A percentile compares a stretch with the other conserved stretches of the same genome.
phyloP scores from a whole-genome alignment of 2,329 filamentous ascomycete genomes.

The Stachybotrys chlorohalonatus region DNA sequence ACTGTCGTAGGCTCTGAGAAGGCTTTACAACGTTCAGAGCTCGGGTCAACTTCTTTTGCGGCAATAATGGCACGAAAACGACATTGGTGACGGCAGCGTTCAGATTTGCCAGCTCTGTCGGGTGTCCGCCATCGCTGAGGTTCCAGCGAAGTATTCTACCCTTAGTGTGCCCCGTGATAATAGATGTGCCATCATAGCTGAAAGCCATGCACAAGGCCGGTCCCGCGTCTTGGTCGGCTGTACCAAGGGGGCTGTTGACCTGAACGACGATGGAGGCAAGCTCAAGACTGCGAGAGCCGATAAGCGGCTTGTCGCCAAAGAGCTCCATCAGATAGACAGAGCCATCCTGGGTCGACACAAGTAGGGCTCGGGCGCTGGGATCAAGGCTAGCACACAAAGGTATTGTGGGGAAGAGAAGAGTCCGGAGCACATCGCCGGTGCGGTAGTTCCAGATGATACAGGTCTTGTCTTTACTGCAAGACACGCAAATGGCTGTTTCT shows the following conservation, averaged over 20 bases:
- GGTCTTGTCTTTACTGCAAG: constrained; percentile 76
- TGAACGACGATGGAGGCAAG: constrained; percentile 50
- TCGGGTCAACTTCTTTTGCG: constrained; percentile 31
- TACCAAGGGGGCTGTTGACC: constrained; percentile 42
- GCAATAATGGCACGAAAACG: constrained; percentile 56
- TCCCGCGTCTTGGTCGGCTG: constrained; percentile 54
- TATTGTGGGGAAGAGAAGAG: constrained; percentile 66
- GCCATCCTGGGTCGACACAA: constrained; percentile 71
- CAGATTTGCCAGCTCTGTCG: constrained; percentile 58
- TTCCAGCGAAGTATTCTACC: constrained; percentile 80
- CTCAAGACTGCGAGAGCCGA: constrained; percentile 43
- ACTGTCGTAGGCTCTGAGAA: constrained; percentile 55
- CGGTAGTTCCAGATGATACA: constrained; percentile 91
- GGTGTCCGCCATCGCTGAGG: constrained; percentile 59
- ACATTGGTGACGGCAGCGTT: constrained; percentile 80
- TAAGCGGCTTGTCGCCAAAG: constrained; percentile 42
- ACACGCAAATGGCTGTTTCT: constrained; percentile 74
- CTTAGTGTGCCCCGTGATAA: constrained; percentile 73
- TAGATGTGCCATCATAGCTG: constrained; percentile 71
- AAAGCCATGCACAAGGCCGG: constrained; percentile 59
- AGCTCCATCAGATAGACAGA: constrained; percentile 75
- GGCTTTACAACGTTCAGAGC: constrained; percentile 68
- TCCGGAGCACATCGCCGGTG: constrained; percentile 67
- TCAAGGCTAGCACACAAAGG: constrained; percentile 71
- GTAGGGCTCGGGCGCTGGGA: constrained; percentile 74